Evolutionary conservation across 2,329 filamentous ascomycete species (phyloP).

Genomic region (Colletotrichum sp.): DNA sequence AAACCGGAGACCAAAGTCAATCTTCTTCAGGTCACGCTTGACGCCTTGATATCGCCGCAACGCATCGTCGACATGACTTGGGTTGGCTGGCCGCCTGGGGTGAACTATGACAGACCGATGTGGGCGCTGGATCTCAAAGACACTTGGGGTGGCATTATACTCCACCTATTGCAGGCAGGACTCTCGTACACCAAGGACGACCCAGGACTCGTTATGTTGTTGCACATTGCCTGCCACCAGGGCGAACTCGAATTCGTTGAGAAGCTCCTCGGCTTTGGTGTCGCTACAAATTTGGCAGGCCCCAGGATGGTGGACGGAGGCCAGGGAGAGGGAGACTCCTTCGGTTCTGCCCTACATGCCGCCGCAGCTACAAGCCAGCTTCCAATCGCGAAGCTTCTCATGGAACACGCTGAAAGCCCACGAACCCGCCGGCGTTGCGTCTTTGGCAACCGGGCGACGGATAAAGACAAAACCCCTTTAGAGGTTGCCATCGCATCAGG

Average conservation of each 20-base stretch:
- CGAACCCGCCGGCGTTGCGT: background rate
- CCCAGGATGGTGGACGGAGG: background rate
- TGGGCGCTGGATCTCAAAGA: background rate
- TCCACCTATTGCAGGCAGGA: background rate
- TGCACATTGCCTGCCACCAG: background rate
- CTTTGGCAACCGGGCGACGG: background rate
- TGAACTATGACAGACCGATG: background rate
- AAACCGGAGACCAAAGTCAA: background rate
- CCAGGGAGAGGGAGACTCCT: background rate
- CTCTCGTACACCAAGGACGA: background rate
- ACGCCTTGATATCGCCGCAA: background rate
- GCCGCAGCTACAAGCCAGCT: background rate
- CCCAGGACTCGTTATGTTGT: background rate
- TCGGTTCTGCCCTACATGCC: background rate
- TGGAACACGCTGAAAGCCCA: background rate
- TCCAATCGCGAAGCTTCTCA: background rate
- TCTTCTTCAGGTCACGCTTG: background rate
- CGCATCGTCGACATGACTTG: background rate
- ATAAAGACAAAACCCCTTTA: background rate
- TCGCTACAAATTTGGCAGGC: background rate
- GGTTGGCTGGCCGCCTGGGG: background rate
- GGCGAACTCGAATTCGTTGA: background rate
- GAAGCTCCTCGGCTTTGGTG: background rate
- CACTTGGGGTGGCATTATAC: background rate
- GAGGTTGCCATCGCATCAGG: background rate